A percentile compares a stretch with the other conserved stretches of the same genome.
Conservation (phyloP, 306 rosid genomes). For the Fragaria iinumae region DNA sequence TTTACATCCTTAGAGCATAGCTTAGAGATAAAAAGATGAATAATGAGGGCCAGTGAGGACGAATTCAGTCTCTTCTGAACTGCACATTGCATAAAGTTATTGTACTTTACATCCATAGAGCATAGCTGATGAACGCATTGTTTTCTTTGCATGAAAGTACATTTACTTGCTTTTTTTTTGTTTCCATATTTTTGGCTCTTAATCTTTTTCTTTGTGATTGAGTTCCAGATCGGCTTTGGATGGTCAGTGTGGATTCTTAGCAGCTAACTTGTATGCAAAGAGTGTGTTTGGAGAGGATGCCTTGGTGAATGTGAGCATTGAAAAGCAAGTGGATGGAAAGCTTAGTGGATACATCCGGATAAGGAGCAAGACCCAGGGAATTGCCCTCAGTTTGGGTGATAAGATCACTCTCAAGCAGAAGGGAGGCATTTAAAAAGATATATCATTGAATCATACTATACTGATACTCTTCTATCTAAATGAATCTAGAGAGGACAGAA, state of each 20-base stretch:
- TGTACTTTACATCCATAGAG: no score
- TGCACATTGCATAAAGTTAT: no score
- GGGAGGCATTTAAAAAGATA: slow-evolving; percentile 42
- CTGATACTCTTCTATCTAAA: neutral
- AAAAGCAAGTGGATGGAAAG: slow-evolving; percentile 69
- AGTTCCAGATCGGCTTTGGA: slow-evolving; percentile 54
- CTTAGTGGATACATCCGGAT: slow-evolving; percentile 73
- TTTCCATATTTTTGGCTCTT: neutral
- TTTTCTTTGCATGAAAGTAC: neutral
- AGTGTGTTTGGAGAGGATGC: slow-evolving; percentile 86
- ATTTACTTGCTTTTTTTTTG: no score
- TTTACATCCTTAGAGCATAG: no score
- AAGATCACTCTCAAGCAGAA: slow-evolving; percentile 78
- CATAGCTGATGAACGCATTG: no score
- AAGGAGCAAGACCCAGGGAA: slow-evolving; percentile 83
- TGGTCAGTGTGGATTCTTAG: slow-evolving; percentile 67
- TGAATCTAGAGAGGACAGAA: neutral
- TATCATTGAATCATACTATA: neutral
- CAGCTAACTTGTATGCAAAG: slow-evolving; percentile 69
- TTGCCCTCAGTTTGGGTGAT: slow-evolving; percentile 75
- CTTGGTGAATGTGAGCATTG: slow-evolving; percentile 71
- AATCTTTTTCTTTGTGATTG: neutral
- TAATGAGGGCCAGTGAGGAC: no score
- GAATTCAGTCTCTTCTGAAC: no score
- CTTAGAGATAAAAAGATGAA: no score